Base-by-base conservation (phyloP, 2,329 filamentous ascomycete species). In the Penicillium thymicola region DNA sequence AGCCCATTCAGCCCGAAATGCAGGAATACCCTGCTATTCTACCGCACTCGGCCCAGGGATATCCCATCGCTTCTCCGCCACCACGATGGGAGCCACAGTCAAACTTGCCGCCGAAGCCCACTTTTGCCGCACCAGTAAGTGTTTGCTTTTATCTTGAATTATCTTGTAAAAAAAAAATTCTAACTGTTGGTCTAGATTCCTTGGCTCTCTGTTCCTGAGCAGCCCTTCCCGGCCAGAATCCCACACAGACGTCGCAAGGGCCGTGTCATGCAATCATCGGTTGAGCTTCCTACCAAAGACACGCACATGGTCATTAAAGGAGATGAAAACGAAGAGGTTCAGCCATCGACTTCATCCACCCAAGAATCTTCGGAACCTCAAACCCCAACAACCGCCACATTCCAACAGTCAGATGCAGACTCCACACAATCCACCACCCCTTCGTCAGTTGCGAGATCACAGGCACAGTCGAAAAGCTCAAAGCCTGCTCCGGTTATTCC, bases 351-450 rank as follows among this genome's bases (percentile, higher is more conserved):
- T 38, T 34, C 58, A 13, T 51, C 59, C 37, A 57, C 59, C 21
- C 65, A 66, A 28, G 64, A 67, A 37, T 62, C 66, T 11, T 77
- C 76, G 23, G 76, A 81, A 58, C 81, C 70, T 7, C 82, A 84
- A 59, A 85, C 84, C 1, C 83, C 84, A 10, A 79, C 80, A 3
- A 82, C 82, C 8, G 85, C 83, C 9, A 85, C 83, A 9, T 79
- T 84, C 57, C 79, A 80, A 41, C 82, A 82, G 10, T 86, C 84
- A 2, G 82, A 85, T 60, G 74, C 72, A 34, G 79, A 81, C 58
- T 81, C 78, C 4, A 82, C 82, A 2, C 80, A 81, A 44, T 79
- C 82, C 30, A 81, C 81, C 1, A 82, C 82, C 4, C 81, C 84
- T 3, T 82, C 84, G 3, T 82, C 83, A 4, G 73, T 78, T 14